Conservation (phyloP, 768 basidiomycete genomes). For the Collybia mongolica region DNA sequence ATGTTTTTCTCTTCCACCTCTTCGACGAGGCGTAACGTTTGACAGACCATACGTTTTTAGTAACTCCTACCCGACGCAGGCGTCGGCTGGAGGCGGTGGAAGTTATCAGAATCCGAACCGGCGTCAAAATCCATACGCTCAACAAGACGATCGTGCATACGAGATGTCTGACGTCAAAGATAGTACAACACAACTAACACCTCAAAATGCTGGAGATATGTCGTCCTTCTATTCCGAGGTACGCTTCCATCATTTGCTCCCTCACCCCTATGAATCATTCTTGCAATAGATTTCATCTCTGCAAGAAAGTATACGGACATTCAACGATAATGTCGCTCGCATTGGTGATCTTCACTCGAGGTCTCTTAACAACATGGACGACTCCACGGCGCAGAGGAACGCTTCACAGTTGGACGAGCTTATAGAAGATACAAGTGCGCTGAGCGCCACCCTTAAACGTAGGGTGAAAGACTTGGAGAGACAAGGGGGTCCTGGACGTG, state of each 20-base stretch:
- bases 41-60: constrained; percentile 27
- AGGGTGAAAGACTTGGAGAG: constrained; percentile 72
- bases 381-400: constrained; percentile 59
- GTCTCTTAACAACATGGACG: constrained; percentile 76
- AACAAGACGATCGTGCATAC: constrained; percentile 63
- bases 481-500: constrained; percentile 62
- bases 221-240: constrained; percentile 75
- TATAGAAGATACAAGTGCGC: constrained; percentile 66
- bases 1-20: constrained; percentile 22
- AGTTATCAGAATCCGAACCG: constrained; percentile 32
- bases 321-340: constrained; percentile 66
- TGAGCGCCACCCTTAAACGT: constrained; percentile 68
- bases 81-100: constrained; percentile 47
- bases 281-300: constrained; percentile 63
- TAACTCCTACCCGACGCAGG: constrained; percentile 68
- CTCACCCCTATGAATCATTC: constrained; percentile 1
- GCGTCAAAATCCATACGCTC: constrained; percentile 64
- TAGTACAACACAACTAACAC: constrained; percentile 50
- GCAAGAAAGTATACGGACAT: constrained; percentile 66
- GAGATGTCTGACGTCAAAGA: constrained; percentile 73
- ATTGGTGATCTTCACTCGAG: constrained; percentile 76
- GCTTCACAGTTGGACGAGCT: constrained; percentile 65
- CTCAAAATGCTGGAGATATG: constrained; percentile 54
- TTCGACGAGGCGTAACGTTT: constrained; percentile 5
- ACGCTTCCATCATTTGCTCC: constrained; percentile 13